Conservation (phyloP, 2,329 filamentous ascomycete genomes). For the Colletotrichum musicola region DNA sequence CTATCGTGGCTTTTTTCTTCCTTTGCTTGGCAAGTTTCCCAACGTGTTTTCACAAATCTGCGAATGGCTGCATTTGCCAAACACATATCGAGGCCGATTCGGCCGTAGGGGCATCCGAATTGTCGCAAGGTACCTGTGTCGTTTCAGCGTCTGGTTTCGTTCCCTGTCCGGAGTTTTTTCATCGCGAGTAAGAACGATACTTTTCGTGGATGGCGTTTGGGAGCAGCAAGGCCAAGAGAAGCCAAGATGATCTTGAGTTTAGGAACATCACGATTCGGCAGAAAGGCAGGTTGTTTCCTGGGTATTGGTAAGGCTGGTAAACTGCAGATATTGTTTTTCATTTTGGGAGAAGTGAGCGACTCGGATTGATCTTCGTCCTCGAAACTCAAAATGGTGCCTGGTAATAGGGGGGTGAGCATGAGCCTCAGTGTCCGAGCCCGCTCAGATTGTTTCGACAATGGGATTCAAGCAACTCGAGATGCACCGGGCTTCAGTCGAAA, state of each 20-base stretch:
- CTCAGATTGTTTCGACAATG: constrained; percentile 9
- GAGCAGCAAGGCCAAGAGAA: not conserved
- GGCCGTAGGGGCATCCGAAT: not conserved
- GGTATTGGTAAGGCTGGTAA: not conserved
- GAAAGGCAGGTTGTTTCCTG: not conserved
- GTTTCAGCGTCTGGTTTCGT: not conserved
- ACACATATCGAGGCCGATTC: not conserved
- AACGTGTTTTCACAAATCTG: not conserved
- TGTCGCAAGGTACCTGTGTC: not conserved
- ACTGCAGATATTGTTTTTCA: not conserved
- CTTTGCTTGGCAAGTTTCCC: not conserved
- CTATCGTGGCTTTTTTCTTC: not conserved
- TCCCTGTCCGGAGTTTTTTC: not conserved
- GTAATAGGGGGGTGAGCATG: constrained; percentile 6
- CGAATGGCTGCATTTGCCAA: too few relatives aligned
- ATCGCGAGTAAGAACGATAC: not conserved
- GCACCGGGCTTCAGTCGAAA: not conserved
- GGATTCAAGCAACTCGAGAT: too few relatives aligned
- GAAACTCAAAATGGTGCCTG: not conserved
- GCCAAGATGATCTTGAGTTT: constrained; percentile 3
- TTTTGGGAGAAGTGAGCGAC: not conserved
- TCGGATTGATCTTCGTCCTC: not conserved
- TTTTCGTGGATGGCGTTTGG: not conserved
- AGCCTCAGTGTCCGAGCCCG: constrained; percentile 18
- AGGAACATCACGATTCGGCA: not conserved